Conservation (phyloP, 768 basidiomycete genomes). For the Tephrocybe sp. region DNA sequence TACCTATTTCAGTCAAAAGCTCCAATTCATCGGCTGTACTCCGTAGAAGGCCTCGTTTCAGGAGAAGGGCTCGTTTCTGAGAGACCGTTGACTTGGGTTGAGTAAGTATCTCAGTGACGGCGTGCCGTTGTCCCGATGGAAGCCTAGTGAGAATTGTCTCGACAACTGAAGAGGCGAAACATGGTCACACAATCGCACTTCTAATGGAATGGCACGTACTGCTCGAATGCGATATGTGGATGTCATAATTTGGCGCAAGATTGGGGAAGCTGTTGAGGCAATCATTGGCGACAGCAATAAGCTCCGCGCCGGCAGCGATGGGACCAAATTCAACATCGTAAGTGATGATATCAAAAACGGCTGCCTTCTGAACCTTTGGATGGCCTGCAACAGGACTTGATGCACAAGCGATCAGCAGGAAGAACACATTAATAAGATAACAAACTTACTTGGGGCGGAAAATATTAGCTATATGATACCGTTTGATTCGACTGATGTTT, state of each 20-base stretch:
- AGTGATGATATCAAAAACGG: constrained; percentile 83
- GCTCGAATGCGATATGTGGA: constrained; percentile 76
- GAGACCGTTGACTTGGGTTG: constrained; percentile 64
- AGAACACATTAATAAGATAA: constrained; percentile 11
- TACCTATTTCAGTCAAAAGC: constrained; percentile 61
- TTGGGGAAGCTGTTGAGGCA: constrained; percentile 74
- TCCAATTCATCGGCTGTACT: constrained; percentile 77
- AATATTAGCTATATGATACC: constrained; percentile 76
- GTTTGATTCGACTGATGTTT: constrained; percentile 71
- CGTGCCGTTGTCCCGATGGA: constrained; percentile 51
- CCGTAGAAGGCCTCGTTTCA: constrained; percentile 70
- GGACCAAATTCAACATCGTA: constrained; percentile 65
- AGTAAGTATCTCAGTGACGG: constrained; percentile 64
- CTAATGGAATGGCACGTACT: constrained; percentile 49
- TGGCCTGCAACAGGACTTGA: constrained; percentile 67
- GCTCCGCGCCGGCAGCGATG: constrained; percentile 71
- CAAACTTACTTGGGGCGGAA: constrained; percentile 62
- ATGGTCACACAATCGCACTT: too few species aligned
- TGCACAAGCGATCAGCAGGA: constrained; percentile 5
- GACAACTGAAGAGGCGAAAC: constrained; percentile 51
- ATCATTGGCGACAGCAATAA: constrained; percentile 66
- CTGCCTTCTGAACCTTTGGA: constrained; percentile 70
- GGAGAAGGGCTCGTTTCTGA: constrained; percentile 67
- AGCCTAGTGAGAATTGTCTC: constrained; percentile 62
- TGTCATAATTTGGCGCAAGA: constrained; percentile 65